These are phyloP conservation scores for Meira nashicola DNA, from an alignment of 1,284 basidiomycete genomes.

Conservation along the genomic window DNA sequence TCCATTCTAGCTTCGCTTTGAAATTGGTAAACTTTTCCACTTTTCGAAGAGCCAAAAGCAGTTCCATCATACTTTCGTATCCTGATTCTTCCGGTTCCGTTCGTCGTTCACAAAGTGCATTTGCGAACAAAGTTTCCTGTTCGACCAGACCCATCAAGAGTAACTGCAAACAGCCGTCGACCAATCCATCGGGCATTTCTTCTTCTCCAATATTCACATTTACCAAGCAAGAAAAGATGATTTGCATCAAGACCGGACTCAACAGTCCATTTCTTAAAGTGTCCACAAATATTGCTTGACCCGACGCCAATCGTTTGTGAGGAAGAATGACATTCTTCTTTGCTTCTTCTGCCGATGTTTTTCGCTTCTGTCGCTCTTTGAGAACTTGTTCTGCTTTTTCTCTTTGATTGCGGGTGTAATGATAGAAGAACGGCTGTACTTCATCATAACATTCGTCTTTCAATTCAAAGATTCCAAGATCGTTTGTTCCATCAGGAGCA, in stretches of 20 bases:
- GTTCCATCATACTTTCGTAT: conserved; percentile 12
- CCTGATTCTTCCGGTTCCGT: not conserved
- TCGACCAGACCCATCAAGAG: conserved; percentile 40
- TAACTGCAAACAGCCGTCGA: conserved; percentile 76
- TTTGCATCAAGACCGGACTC: conserved; percentile 24
- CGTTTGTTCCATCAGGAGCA: conserved; percentile 69
- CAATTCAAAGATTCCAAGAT: conserved; percentile 81
- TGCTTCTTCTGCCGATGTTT: conserved; percentile 59
- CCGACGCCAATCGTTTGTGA: not conserved
- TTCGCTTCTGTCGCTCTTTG: conserved; percentile 63
- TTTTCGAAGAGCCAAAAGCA: conserved; percentile 31
- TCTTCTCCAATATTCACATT: conserved; percentile 64
- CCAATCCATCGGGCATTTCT: conserved; percentile 78
- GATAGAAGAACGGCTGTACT: conserved; percentile 92
- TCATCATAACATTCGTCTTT: conserved; percentile 77
- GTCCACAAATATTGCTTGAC: conserved; percentile 11
- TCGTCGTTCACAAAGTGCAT: conserved; percentile 1
- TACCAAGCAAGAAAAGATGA: conserved; percentile 22
- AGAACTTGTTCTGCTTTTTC: conserved; percentile 86
- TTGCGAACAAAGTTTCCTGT: conserved; percentile 23
- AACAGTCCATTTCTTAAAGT: conserved; percentile 18
- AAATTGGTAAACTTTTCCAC: conserved; percentile 32
- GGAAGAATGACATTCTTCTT: conserved; percentile 11
- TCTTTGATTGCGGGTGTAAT: conserved; percentile 89
- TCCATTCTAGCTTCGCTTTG: conserved; percentile 36